These are phyloP conservation scores for Colletotrichum simmondsii DNA, from an alignment of 2,329 filamentous ascomycete genomes.

Conservation along the genomic window DNA sequence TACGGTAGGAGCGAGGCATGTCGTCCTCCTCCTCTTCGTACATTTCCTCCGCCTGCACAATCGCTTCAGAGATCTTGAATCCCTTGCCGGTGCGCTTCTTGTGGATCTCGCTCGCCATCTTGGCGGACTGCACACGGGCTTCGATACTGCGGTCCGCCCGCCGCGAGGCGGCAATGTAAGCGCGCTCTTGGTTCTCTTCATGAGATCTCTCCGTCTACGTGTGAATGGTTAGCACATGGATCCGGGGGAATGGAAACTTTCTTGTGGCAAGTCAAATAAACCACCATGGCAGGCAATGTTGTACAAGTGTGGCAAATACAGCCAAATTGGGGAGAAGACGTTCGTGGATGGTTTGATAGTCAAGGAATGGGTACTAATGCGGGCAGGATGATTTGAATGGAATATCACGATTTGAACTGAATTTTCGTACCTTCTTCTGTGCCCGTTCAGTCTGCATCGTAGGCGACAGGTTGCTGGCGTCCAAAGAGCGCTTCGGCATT, in stretches of 20 bases:
- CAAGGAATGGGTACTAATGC: background rate
- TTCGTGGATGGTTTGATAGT: background rate
- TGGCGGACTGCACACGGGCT: conserved; percentile 87
- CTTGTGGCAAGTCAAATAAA: too few relatives aligned
- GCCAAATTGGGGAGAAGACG: background rate
- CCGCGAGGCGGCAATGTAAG: conserved; percentile 91
- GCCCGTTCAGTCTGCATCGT: conserved; percentile 44
- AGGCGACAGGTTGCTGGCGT: conserved; percentile 39
- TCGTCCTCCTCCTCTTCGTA: conserved; percentile 96
- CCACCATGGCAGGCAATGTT: background rate
- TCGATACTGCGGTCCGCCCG: conserved; percentile 88
- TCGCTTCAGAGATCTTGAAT: conserved; percentile 84
- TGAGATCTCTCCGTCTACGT: conserved; percentile 77
- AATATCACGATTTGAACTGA: background rate
- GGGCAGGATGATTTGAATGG: background rate
- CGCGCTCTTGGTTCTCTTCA: conserved; percentile 86
- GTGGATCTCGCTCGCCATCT: conserved; percentile 89
- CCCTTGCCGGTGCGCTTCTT: conserved; percentile 86
- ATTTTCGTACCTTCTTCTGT: conserved; percentile 42
- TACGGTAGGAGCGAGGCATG: conserved; percentile 72
- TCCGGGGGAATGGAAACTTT: background rate
- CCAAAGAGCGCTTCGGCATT: conserved; percentile 54
- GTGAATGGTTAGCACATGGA: background rate
- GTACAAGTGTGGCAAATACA: background rate
- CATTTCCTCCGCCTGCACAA: conserved; percentile 86